Evolutionary conservation across 768 basidiomycete genomes (phyloP).

Genomic region (Auriscalpium vulgare): DNA sequence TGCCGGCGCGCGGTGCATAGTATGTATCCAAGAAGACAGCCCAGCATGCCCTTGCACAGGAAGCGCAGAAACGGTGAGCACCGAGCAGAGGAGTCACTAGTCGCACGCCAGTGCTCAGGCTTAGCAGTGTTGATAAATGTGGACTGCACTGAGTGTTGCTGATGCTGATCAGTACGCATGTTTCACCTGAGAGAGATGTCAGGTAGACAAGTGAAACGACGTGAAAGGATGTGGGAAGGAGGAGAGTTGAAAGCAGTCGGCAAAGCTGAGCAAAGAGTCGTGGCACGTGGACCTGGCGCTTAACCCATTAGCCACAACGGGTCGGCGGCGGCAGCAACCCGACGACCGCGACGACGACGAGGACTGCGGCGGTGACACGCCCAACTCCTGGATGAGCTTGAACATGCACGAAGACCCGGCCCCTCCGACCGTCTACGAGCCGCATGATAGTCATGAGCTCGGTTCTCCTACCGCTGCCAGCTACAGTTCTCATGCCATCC

Average conservation of each 20-base stretch:
- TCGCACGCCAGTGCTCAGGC: no score
- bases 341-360: slow-evolving; percentile 1
- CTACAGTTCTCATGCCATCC: slow-evolving; percentile 5
- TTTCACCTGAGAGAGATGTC: not conserved
- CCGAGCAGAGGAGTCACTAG: no score
- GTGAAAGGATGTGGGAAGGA: not conserved
- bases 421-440: not conserved
- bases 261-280: not conserved
- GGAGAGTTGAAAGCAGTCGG: not conserved
- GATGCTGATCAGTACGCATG: no score
- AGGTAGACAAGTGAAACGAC: not conserved
- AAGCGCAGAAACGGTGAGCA: no score
- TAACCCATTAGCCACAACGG: not conserved
- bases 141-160: no score
- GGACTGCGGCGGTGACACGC: not conserved
- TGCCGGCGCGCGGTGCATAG: no score
- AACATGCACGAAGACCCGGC: slow-evolving; percentile 3
- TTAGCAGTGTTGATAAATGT: no score
- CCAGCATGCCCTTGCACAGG: no score
- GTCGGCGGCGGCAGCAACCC: not conserved
- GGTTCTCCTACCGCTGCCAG: slow-evolving; percentile 7
- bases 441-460: slow-evolving; percentile 7
- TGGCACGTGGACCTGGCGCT: not conserved
- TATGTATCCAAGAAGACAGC: no score
- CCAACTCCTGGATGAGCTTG: slow-evolving; percentile 1